Percentiles rank a stretch among this genome's conserved stretches.
Evolutionary conservation across 495 filamentous ascomycete genomes (phyloP).

Genomic region (Monascus purpureus): DNA sequence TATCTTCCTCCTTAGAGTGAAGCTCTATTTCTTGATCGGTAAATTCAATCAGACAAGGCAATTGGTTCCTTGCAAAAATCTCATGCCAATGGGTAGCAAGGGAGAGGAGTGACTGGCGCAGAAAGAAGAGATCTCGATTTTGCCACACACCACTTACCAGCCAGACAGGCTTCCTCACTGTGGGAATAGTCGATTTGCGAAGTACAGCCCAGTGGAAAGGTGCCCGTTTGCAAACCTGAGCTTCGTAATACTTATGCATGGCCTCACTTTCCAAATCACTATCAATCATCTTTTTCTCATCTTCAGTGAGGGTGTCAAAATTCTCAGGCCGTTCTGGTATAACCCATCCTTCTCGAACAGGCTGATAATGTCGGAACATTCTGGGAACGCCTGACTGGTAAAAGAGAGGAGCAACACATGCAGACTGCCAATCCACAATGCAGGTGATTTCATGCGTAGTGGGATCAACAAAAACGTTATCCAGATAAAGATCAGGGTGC

Average conservation of each 20-base stretch:
- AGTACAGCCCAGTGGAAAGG: slow-evolving; percentile 18
- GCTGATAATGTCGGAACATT: slow-evolving; percentile 15
- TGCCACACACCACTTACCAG: slow-evolving; percentile 17
- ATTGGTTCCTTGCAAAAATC: slow-evolving; percentile 6
- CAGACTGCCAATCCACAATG: slow-evolving; percentile 24
- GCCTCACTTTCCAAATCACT: slow-evolving; percentile 13
- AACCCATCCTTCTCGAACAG: slow-evolving; percentile 13
- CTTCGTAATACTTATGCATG: slow-evolving; percentile 19
- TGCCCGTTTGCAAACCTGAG: slow-evolving; percentile 13
- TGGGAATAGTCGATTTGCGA: slow-evolving; percentile 7
- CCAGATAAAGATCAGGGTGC: slow-evolving; percentile 27
- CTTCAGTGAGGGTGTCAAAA: slow-evolving; percentile 11
- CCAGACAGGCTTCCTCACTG: slow-evolving; percentile 16
- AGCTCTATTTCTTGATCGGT: slow-evolving; percentile 13
- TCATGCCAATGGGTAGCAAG: slow-evolving; percentile 14
- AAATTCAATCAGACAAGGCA: slow-evolving; percentile 20
- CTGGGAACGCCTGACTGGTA: slow-evolving; percentile 15
- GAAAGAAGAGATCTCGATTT: slow-evolving; percentile 20
- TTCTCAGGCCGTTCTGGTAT: slow-evolving; percentile 14
- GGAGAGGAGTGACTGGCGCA: slow-evolving; percentile 16
- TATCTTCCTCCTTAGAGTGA: slow-evolving; percentile 16
- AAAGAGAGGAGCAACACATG: slow-evolving; percentile 15
- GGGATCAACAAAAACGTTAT: slow-evolving; percentile 26
- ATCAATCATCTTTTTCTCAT: slow-evolving; percentile 14
- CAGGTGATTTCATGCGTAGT: slow-evolving; percentile 11